Conservation (phyloP, 2,329 filamentous ascomycete species). For the Arachnomyces sp. region DNA sequence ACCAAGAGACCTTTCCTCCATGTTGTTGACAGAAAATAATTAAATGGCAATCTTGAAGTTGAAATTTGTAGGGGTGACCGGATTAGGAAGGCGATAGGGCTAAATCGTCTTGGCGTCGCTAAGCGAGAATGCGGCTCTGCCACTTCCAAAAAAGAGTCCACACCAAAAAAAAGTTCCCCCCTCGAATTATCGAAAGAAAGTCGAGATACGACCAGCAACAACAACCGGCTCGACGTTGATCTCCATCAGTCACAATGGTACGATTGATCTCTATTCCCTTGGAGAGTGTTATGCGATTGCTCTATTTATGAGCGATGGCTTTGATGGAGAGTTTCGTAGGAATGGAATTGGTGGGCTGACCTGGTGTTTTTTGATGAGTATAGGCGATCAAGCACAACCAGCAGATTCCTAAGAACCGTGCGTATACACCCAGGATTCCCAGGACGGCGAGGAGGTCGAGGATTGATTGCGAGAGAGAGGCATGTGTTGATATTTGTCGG, state of each 20-base stretch:
- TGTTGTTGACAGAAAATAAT: no score
- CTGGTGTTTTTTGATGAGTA: constrained; percentile 16
- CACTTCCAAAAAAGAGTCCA: constrained; percentile 28
- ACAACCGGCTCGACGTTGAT: constrained; percentile 37
- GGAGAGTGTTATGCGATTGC: background rate
- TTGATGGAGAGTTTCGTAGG: background rate
- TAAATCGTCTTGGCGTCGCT: constrained; percentile 25
- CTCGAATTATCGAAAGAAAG: constrained; percentile 30
- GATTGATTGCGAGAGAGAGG: background rate
- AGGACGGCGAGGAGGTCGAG: background rate
- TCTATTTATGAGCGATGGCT: constrained; percentile 1
- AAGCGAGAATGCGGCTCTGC: constrained; percentile 33
- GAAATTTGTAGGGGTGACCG: background rate
- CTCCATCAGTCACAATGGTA: constrained; percentile 47
- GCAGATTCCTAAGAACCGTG: constrained; percentile 93
- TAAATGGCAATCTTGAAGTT: no score
- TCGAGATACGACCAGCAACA: constrained; percentile 40
- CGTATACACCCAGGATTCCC: constrained; percentile 29
- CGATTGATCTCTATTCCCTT: constrained; percentile 17
- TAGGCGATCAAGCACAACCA: constrained; percentile 99
- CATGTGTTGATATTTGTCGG: background rate
- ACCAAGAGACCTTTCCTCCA: no score
- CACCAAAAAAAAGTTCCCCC: constrained; percentile 35
- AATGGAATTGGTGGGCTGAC: constrained; percentile 17
- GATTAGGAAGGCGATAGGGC: constrained; percentile 15